phyloP scores from a whole-genome alignment of 2,329 filamentous ascomycete species.

The Biscogniauxia mediterranea region DNA sequence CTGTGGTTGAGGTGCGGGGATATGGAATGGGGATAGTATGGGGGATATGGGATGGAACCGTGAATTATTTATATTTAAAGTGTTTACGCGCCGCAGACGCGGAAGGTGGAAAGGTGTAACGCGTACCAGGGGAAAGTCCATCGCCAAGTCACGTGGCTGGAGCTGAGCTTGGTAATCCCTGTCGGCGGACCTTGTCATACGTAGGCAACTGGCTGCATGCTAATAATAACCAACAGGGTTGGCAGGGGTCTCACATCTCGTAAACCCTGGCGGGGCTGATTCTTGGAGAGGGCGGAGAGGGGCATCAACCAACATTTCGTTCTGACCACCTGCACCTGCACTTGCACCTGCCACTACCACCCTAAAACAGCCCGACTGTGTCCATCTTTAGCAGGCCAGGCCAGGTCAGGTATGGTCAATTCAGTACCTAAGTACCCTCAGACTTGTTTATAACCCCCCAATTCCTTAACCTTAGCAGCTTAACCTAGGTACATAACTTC shows the following conservation, averaged over 20 bases:
- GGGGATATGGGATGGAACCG: no score
- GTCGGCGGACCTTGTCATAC: background rate
- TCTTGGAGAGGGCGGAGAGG: background rate
- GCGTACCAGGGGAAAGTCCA: background rate
- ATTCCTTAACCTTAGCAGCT: no score
- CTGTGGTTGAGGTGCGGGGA: no score
- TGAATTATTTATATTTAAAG: background rate
- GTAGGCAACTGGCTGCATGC: background rate
- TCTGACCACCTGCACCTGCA: no score
- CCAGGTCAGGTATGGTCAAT: no score
- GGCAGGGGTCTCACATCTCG: background rate
- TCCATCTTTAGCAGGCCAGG: no score
- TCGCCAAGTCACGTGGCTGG: background rate
- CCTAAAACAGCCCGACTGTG: background rate
- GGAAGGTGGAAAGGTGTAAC: background rate
- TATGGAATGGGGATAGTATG: no score
- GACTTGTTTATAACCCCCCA: no score
- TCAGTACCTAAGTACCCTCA: no score
- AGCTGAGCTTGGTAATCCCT: background rate
- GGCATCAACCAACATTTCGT: background rate
- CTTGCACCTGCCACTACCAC: no score
- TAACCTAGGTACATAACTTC: no score
- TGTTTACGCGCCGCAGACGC: background rate
- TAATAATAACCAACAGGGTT: background rate
- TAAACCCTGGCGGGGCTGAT: background rate